Conservation (phyloP, 345 rosid genomes). For the Xanthoceras sorbifolium region DNA sequence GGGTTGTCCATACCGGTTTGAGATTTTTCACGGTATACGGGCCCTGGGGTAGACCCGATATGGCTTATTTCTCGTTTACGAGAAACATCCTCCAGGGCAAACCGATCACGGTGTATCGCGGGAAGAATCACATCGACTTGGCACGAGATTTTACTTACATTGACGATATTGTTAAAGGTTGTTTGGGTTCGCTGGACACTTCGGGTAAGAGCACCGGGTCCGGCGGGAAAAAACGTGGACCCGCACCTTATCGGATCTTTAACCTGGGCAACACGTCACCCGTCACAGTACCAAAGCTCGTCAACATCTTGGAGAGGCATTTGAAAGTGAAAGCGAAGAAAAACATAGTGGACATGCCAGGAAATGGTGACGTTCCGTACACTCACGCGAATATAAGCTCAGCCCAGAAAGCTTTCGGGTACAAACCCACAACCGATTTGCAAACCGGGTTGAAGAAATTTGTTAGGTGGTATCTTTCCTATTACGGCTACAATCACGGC, state of each 20-base stretch:
- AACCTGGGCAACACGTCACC: slow-evolving; percentile 83
- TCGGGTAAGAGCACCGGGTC: slow-evolving; percentile 77
- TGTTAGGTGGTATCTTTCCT: slow-evolving; percentile 75
- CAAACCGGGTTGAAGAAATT: slow-evolving; percentile 82
- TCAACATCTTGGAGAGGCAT: slow-evolving; percentile 66
- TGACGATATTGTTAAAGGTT: slow-evolving; percentile 78
- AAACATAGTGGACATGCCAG: slow-evolving; percentile 65
- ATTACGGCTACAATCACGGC: slow-evolving; percentile 66
- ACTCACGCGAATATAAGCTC: slow-evolving; percentile 77
- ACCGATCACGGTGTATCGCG: slow-evolving; percentile 68
- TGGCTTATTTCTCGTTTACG: slow-evolving; percentile 81
- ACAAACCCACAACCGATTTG: slow-evolving; percentile 81
- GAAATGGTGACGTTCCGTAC: slow-evolving; percentile 92
- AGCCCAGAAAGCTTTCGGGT: slow-evolving; percentile 64
- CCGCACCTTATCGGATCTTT: slow-evolving; percentile 66
- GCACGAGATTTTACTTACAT: slow-evolving; percentile 82
- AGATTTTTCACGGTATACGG: slow-evolving; percentile 86
- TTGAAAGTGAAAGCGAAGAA: slow-evolving; percentile 66
- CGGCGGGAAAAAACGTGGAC: slow-evolving; percentile 71
- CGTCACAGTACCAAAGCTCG: slow-evolving; percentile 69
- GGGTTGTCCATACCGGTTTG: slow-evolving; percentile 79
- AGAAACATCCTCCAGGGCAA: slow-evolving; percentile 70
- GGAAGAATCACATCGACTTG: slow-evolving; percentile 62
- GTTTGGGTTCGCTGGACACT: slow-evolving; percentile 68
- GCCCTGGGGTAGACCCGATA: slow-evolving; percentile 86